A percentile compares a stretch with the other conserved stretches of the same genome.
These are phyloP conservation scores for Fraxinus cuspidata DNA, from an alignment of 257 asterid species.

Conservation along the genomic window DNA sequence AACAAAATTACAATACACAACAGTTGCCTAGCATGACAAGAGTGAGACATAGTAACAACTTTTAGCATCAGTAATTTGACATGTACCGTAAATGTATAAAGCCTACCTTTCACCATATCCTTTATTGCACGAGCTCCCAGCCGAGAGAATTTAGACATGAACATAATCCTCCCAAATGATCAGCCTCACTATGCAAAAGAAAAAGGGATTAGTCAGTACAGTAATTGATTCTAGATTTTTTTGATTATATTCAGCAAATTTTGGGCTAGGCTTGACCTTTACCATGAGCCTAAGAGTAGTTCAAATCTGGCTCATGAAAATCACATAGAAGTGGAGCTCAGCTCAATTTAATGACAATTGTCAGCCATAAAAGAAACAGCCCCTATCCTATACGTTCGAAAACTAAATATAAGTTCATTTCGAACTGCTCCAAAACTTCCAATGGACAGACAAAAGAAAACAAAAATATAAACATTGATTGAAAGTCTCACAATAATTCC, in stretches of 20 bases:
- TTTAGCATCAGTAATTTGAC: constrained; percentile 2
- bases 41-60: not conserved
- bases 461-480: too few species aligned
- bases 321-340: not conserved
- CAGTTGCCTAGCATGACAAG: too few species aligned
- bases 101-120: constrained; percentile 40
- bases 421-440: not conserved
- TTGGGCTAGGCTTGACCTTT: not conserved
- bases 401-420: not conserved
- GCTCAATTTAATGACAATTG: not conserved
- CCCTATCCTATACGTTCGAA: not conserved
- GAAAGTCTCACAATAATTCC: too few species aligned
- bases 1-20: too few species aligned
- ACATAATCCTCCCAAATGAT: constrained; percentile 48
- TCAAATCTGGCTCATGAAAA: not conserved
- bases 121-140: constrained; percentile 41
- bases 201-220: constrained; percentile 18
- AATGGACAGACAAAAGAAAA: too few species aligned
- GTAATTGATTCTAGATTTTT: not conserved
- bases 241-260: not conserved
- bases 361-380: not conserved
- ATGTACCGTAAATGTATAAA: constrained; percentile 6
- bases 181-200: constrained; percentile 17
- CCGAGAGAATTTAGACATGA: constrained; percentile 44
- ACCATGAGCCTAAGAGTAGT: not conserved